Evolutionary conservation across 768 basidiomycete species (phyloP), one percentile per base, ranked within the genome.

Genomic region (Rhizopogon vesiculosus): DNA sequence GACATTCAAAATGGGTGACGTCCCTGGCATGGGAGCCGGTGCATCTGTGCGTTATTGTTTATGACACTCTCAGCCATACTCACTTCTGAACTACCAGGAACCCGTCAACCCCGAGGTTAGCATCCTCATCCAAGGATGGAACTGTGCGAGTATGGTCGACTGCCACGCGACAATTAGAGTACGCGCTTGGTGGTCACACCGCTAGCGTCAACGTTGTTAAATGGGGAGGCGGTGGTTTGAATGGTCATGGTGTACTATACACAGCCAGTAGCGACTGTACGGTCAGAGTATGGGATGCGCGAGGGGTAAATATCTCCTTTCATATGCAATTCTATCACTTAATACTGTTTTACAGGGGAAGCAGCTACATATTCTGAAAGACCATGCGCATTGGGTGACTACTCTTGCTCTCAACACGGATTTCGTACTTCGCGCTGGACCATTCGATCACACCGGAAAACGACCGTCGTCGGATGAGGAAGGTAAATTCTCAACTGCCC

Each of bases 301-400:
- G 80, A 70, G 78, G 77, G 56, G 92, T 91, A 56, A 57, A 78
- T 13, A 15, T 9, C 19, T 68, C 16, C n/a, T 29, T 45, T 33
- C 22, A n/a, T 48, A 18, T 35, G 54, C 29, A 16, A 16, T n/a
- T 31, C 53, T 28, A 16, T 39, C 43, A 40, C 8, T 25, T 42
- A 48, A 63, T 49, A 56, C 53, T 19, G 48, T 49, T 16, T 52
- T 45, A 29, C 61, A 95, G 89, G 96, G 95, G 1, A 88, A 84
- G 69, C 82, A 85, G 28, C 75, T 98, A 39, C 81, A 95, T 63
- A 86, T 87, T 0, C 74, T 98, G 28, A 93, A 91, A 69, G 94
- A 98, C 59, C 96, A 99, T 63, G 97, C 95, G 0, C 97, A 99
- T 65, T 98, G 96, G 96, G 97, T 99, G 7, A 99, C 95, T 18